Base-by-base conservation (phyloP, 2,329 filamentous ascomycete species). In the Tolypocladium endophyticum region DNA sequence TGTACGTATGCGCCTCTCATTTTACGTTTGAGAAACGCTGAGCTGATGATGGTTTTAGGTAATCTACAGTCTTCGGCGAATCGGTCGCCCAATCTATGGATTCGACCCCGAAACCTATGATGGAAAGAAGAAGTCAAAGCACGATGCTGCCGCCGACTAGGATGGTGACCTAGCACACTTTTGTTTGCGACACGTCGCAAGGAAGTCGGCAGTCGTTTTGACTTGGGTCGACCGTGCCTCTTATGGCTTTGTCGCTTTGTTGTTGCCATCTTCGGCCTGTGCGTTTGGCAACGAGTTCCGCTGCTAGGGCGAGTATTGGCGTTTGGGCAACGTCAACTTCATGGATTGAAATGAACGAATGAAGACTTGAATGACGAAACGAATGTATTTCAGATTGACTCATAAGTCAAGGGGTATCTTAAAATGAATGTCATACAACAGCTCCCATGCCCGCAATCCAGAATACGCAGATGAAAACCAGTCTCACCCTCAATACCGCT, bases 81-180 rank as follows among this genome's bases (percentile, higher is more conserved):
- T 80, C 3, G 83, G 84, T 0, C 68, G 72, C 0, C 81, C 83
- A 0, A 77, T 87, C 1, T 87, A 85, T 59, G 84, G 84, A 0
- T 86, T 86, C 45, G 83, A 83, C 30, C 75, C 74, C 0, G 75
- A 78, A 0, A 75, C 72, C 0, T 71, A 70, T 35, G 58, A 66
- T 7, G 1, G 28, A 6, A 0, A 61, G 3, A 64, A 62, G 35
- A 68, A 62, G n/a, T 0, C 52, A 1, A 55, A 55, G 14, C 11
- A 28, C 3, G 36, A 38, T 6, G 28, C 36, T 18, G 5, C 41
- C 23, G 33, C 11, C 7, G 28, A 23, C 30, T 54, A 54, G 11
- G 30, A 20, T 6, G 30, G 5, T 14, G 2, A 16, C 4, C 30
- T 1, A 16, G 30, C 28, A 35, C 23, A 6, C 9, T 23, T 14